phyloP scores from a whole-genome alignment of 441 rosid species.

The Omphalea diandra region DNA sequence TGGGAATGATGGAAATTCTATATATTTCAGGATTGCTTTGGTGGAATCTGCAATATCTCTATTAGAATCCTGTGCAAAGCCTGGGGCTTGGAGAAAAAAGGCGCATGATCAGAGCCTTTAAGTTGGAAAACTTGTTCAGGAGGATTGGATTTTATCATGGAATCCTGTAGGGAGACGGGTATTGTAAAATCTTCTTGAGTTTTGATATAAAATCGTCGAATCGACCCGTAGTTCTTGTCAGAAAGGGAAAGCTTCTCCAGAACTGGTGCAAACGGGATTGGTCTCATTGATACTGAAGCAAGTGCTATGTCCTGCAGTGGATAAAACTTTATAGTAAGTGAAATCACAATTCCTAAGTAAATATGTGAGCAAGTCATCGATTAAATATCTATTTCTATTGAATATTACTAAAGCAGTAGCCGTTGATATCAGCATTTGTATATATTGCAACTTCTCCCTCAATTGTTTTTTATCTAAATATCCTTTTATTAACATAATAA shows the following conservation, averaged over 20 bases:
- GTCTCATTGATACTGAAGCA: conserved; percentile 83
- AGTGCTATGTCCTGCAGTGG: conserved; percentile 64
- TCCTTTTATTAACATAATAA: too few species aligned
- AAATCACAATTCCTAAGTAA: too few species aligned
- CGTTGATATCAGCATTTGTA: too few species aligned
- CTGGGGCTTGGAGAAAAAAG: conserved; percentile 94
- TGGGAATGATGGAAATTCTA: too few species aligned
- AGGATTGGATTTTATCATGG: conserved; percentile 57
- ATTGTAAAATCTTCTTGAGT: conserved; percentile 68
- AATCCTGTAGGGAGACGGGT: conserved; percentile 55
- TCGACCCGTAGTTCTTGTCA: conserved; percentile 55
- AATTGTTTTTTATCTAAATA: too few species aligned
- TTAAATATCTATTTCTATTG: too few species aligned
- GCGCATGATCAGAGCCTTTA: conserved; percentile 85
- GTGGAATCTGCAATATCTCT: conserved; percentile 53
- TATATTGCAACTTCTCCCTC: too few species aligned
- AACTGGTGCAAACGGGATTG: conserved; percentile 81
- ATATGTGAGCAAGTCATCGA: too few species aligned
- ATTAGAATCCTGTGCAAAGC: conserved; percentile 63
- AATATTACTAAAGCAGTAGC: too few species aligned
- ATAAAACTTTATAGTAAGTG: too few species aligned
- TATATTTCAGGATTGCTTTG: conserved; percentile 17
- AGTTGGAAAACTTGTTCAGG: conserved; percentile 67
- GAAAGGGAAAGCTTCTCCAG: conserved; percentile 71
- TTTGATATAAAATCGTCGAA: conserved; percentile 66